Conservation (phyloP, 78 protist genomes). For the Dictyostelium firmibasis region DNA sequence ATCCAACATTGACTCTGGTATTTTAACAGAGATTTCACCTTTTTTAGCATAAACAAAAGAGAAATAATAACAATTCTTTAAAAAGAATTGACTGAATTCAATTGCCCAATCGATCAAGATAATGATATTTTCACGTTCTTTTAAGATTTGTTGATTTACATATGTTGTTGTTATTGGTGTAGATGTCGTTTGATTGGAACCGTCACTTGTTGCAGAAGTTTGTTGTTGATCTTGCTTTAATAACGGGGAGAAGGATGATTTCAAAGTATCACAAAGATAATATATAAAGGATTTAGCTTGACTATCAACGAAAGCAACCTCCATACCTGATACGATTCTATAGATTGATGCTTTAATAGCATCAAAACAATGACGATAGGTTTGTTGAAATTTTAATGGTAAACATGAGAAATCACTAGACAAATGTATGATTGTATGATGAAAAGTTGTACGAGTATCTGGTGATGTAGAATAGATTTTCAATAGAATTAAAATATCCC, state of each 20-base stretch:
- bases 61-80: constrained; percentile 21
- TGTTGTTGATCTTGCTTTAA: not conserved
- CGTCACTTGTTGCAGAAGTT: not conserved
- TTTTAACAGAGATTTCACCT: not conserved
- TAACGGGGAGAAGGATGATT: constrained; percentile 16
- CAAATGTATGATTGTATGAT: not conserved
- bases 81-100: constrained; percentile 46
- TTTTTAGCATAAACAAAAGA: not conserved
- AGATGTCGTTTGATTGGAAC: too few relatives aligned
- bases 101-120: constrained; percentile 61
- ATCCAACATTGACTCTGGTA: not conserved
- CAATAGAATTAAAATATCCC: constrained; percentile 52
- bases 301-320: constrained; percentile 44
- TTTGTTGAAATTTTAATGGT: not conserved
- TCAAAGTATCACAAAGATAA: constrained; percentile 44
- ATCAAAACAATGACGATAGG: constrained; percentile 1
- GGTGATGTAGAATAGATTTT: constrained; percentile 4
- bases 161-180: not conserved
- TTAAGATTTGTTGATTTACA: not conserved
- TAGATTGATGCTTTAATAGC: constrained; percentile 43
- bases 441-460: constrained; percentile 12
- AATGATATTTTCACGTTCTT: constrained; percentile 52
- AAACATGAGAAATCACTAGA: not conserved
- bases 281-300: constrained; percentile 52
- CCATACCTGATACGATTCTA: constrained; percentile 55